Evolutionary conservation across 2,329 filamentous ascomycete species (phyloP).

Genomic region (Fusarium algeriense): DNA sequence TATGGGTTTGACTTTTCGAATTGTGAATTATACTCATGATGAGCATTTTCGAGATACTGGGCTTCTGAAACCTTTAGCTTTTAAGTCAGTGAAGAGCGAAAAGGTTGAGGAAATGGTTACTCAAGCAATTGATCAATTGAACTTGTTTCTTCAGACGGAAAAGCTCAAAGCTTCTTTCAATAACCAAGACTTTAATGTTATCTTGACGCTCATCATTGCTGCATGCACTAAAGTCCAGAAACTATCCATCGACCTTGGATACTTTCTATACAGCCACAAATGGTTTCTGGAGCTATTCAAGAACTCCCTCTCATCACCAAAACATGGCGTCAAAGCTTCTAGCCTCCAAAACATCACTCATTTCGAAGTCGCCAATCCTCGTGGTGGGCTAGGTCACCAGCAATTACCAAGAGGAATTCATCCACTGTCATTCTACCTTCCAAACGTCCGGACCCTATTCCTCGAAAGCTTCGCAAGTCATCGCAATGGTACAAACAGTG

Average conservation of each 20-base stretch:
- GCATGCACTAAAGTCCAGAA: background rate
- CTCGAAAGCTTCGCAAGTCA: background rate
- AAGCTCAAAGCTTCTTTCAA: accelerated
- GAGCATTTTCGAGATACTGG: background rate
- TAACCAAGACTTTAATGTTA: background rate
- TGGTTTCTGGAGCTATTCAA: background rate
- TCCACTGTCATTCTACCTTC: background rate
- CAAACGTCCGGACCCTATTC: background rate
- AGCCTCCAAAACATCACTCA: background rate
- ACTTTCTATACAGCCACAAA: background rate
- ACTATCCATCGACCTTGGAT: background rate
- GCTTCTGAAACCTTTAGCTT: background rate
- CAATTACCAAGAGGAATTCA: background rate
- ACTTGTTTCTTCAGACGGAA: background rate
- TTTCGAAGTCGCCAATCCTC: background rate
- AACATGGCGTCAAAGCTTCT: accelerated
- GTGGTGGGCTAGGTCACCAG: background rate
- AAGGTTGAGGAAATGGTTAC: accelerated
- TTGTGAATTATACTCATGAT: background rate
- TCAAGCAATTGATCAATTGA: background rate
- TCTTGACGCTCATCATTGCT: background rate
- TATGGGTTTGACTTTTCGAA: background rate
- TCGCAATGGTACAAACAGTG: accelerated
- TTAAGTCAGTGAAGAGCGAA: background rate
- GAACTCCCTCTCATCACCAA: accelerated